Percentiles rank a stretch among this genome's conserved stretches.
These are phyloP conservation scores for Kwoniella sp. DNA, from an alignment of 768 basidiomycete genomes.

Conservation along the genomic window DNA sequence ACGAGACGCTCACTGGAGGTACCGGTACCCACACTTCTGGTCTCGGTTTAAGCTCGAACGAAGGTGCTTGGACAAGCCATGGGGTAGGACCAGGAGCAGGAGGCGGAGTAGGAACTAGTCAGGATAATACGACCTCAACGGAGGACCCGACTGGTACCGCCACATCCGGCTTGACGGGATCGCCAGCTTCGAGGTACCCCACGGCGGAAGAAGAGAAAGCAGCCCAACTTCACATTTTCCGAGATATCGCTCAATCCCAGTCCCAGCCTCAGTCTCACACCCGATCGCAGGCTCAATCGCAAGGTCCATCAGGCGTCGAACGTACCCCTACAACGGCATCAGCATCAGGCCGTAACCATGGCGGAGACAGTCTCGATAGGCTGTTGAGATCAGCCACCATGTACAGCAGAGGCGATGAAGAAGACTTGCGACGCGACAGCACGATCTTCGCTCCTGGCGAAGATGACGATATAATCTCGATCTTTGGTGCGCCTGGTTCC, in stretches of 20 bases:
- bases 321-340: not conserved
- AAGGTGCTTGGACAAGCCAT: not conserved
- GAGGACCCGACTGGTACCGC: not conserved
- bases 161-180: not conserved
- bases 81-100: not conserved
- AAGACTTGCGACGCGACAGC: not conserved
- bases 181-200: conserved; percentile 5
- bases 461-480: conserved; percentile 8
- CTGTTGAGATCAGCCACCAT: not conserved
- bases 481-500: conserved; percentile 20
- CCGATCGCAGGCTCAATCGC: not conserved
- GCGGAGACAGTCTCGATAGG: not conserved
- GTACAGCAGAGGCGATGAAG: conserved; percentile 1
- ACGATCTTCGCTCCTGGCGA: not conserved
- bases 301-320: not conserved
- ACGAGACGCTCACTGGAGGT: conserved; percentile 10
- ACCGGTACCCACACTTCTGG: not conserved
- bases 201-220: conserved; percentile 24
- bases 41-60: not conserved
- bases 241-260: not conserved
- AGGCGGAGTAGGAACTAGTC: not conserved
- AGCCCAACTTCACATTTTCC: conserved; percentile 15
- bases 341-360: not conserved
- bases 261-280: not conserved
- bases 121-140: not conserved